Base-by-base conservation (phyloP, 179 eudicot species). In the Corrigiola litoralis region DNA sequence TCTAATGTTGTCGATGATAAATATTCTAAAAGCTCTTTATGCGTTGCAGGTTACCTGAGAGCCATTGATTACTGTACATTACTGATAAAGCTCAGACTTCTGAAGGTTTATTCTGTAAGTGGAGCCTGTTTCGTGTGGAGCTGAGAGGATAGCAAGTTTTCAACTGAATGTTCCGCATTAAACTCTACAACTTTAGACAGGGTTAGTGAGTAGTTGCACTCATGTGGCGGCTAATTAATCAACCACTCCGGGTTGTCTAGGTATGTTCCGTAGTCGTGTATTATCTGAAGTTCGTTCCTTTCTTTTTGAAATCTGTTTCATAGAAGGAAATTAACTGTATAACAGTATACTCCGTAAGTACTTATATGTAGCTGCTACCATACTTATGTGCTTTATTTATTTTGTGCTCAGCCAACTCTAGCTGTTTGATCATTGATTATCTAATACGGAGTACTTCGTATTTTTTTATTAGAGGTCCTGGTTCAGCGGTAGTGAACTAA, bases 41-140 rank as follows among this genome's bases (percentile, higher is more conserved):
- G 27, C 47, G 25, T 68, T 77, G 64, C 83, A 90, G 97, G 82
- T 84, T 90, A 74, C 92, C 97, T 4, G 95, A 90, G 85, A 90
- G 97, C 69, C 89, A 90, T 64, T 88, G 80, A 85, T 57, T 25
- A 27, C 69, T 46, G 53, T 56, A 34, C 18, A 45, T 44, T 29
- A 14, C n/a, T 45, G 34, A 5, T 28, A 29, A 33, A n/a, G 20
- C 23, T 29, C 24, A 31, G 45, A 40, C 29, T 18, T 58, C 27
- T 9, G 3, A n/a, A 9, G 33, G 49, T 41, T 55, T 25, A 40
- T 40, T 44, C n/a, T n/a, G 32, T 53, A 65, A 56, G 36, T 41
- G 16, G 16, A 63, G 66, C 60, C 67, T 54, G 1, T 31, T 34
- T n/a, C 34, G 10, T 8, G 51, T 71, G 60, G 58, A 71, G 29